These are phyloP conservation scores for Eucalyptus pumila DNA, from an alignment of 345 rosid species.

Conservation along the genomic window DNA sequence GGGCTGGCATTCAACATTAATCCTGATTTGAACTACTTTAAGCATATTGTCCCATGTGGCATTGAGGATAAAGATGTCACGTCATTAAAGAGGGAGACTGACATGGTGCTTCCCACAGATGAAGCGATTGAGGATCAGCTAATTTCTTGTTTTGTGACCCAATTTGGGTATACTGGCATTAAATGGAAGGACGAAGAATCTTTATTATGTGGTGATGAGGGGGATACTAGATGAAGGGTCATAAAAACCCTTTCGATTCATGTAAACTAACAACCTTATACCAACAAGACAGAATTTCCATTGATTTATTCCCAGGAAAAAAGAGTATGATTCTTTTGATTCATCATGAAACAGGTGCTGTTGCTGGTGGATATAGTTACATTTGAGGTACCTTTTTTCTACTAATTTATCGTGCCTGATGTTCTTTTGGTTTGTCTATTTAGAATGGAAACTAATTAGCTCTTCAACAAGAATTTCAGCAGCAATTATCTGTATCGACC, in stretches of 20 bases:
- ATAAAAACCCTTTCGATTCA: background rate
- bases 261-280: background rate
- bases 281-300: background rate
- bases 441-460: background rate
- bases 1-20: constrained; percentile 80
- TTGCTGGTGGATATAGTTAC: background rate
- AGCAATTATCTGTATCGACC: background rate
- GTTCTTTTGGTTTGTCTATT: background rate
- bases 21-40: constrained; percentile 75
- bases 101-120: constrained; percentile 46
- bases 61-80: constrained; percentile 80
- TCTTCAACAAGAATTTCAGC: background rate
- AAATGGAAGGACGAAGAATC: constrained; percentile 32
- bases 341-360: background rate
- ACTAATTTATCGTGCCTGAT: background rate
- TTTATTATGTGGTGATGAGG: background rate
- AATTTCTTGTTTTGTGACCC: constrained; percentile 58
- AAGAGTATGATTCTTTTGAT: background rate
- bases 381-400: background rate
- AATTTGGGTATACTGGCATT: constrained; percentile 38
- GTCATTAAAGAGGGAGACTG: constrained; percentile 64
- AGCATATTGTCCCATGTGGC: constrained; percentile 90
- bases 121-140: constrained; percentile 66
- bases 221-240: background rate
- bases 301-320: background rate